Evolutionary conservation across 2,329 filamentous ascomycete species (phyloP).

Genomic region (Westerdykella ornata): DNA sequence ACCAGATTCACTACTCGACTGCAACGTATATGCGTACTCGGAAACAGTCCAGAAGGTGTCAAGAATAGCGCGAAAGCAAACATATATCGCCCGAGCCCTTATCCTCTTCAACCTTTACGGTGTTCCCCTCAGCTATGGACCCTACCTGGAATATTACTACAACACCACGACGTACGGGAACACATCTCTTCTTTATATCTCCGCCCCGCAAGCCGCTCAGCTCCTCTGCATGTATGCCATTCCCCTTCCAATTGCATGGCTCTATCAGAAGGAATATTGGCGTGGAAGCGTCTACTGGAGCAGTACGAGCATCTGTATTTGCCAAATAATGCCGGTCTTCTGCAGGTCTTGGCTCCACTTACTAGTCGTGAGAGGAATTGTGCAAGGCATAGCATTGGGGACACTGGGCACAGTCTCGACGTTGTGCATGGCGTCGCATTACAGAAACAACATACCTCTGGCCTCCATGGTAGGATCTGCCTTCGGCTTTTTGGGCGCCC

Average conservation of each 20-base stretch:
- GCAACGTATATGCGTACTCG: no score
- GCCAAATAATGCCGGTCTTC: slow-evolving; percentile 2
- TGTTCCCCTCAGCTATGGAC: slow-evolving; percentile 18
- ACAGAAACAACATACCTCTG: slow-evolving; percentile 21
- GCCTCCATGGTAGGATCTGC: slow-evolving; percentile 29
- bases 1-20: no score
- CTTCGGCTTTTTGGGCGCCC: slow-evolving; percentile 12
- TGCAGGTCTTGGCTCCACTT: slow-evolving; percentile 4
- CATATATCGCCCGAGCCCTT: slow-evolving; percentile 17
- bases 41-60: no score
- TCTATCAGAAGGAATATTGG: slow-evolving; percentile 6
- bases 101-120: slow-evolving; percentile 22
- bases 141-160: slow-evolving; percentile 20
- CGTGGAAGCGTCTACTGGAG: neutral
- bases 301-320: neutral
- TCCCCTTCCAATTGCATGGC: neutral
- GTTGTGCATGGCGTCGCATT: slow-evolving; percentile 17
- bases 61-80: neutral
- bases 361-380: slow-evolving; percentile 10
- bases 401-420: slow-evolving; percentile 9
- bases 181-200: slow-evolving; percentile 6
- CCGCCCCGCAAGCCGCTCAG: slow-evolving; percentile 10
- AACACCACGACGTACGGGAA: slow-evolving; percentile 5
- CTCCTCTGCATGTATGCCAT: slow-evolving; percentile 12
- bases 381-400: slow-evolving; percentile 14